phyloP scores from a whole-genome alignment of 73 alveolate species.

The Urostyla sp. region DNA sequence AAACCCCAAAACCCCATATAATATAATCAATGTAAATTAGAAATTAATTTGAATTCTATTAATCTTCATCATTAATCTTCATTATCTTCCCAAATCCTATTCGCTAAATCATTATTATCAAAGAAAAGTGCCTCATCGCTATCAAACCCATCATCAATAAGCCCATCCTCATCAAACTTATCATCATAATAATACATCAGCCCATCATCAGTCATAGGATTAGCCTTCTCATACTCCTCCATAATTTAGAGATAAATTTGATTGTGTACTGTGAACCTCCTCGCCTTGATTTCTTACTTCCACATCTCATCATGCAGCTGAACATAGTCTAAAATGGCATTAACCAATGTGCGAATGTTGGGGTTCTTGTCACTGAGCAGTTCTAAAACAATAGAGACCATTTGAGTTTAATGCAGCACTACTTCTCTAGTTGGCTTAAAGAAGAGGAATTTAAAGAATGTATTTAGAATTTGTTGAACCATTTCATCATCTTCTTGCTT shows the following conservation, averaged over 20 bases:
- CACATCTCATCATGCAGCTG: slow-evolving; percentile 83
- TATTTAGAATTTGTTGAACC: slow-evolving; percentile 78
- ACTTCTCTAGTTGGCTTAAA: slow-evolving; percentile 70
- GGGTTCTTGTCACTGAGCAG: slow-evolving; percentile 83
- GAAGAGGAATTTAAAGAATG: slow-evolving; percentile 79
- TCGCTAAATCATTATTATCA: slow-evolving; percentile 68
- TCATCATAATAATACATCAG: slow-evolving; percentile 38
- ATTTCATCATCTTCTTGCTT: slow-evolving; percentile 94
- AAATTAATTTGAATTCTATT: no score
- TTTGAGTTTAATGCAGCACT: slow-evolving; percentile 73
- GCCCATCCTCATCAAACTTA: slow-evolving; percentile 2
- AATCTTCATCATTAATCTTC: background rate
- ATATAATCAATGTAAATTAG: no score
- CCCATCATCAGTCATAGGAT: background rate
- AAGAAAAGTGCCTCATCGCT: slow-evolving; percentile 64
- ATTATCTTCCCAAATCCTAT: slow-evolving; percentile 66
- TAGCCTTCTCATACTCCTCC: slow-evolving; percentile 63
- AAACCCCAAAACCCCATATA: no score
- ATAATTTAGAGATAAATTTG: slow-evolving; percentile 79
- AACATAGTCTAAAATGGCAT: slow-evolving; percentile 80
- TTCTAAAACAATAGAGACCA: slow-evolving; percentile 79
- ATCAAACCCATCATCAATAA: slow-evolving; percentile 45
- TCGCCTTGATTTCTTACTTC: slow-evolving; percentile 82
- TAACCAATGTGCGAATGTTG: slow-evolving; percentile 75
- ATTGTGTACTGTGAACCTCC: slow-evolving; percentile 82